Percentiles rank a stretch among this genome's conserved stretches.
Evolutionary conservation across 106 monocot genomes (phyloP).

Genomic region (Dioscorea alata): DNA sequence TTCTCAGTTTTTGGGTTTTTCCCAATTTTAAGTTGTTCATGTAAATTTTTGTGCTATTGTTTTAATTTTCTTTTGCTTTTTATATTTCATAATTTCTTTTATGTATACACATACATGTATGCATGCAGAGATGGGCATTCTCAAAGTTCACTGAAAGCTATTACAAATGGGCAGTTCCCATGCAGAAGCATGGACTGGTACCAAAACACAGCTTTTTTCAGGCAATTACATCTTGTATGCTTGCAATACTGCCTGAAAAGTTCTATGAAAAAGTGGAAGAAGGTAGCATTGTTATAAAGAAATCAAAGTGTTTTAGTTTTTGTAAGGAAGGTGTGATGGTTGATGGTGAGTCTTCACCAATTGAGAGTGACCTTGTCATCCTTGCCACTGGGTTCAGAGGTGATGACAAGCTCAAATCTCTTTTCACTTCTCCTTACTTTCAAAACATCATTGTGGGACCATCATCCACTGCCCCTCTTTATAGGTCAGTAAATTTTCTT

Average conservation of each 20-base stretch:
- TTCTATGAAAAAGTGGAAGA: constrained; percentile 67
- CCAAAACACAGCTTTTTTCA: constrained; percentile 54
- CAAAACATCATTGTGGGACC: constrained; percentile 25
- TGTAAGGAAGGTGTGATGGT: constrained; percentile 42
- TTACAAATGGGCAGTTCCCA: constrained; percentile 33
- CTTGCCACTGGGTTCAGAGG: constrained; percentile 66
- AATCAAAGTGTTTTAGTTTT: constrained; percentile 41
- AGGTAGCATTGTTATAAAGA: constrained; percentile 59
- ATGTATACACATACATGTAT: too few relatives aligned
- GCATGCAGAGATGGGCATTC: constrained; percentile 40
- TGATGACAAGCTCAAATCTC: constrained; percentile 61
- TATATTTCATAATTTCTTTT: too few relatives aligned
- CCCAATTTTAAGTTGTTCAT: too few relatives aligned
- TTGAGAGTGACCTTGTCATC: constrained; percentile 52
- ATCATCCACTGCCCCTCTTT: constrained; percentile 36
- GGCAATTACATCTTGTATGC: constrained; percentile 20
- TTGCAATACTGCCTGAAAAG: constrained; percentile 34
- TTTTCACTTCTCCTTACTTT: constrained; percentile 35
- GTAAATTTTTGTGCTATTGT: too few relatives aligned
- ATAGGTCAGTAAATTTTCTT: constrained; percentile 30
- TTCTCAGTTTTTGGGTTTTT: too few relatives aligned
- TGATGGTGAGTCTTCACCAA: constrained; percentile 17
- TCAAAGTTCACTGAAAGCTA: constrained; percentile 58
- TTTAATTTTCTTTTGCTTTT: too few relatives aligned
- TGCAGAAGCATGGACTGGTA: constrained; percentile 66